Base-by-base conservation (phyloP, 306 rosid species). In the Prunus dulcis region DNA sequence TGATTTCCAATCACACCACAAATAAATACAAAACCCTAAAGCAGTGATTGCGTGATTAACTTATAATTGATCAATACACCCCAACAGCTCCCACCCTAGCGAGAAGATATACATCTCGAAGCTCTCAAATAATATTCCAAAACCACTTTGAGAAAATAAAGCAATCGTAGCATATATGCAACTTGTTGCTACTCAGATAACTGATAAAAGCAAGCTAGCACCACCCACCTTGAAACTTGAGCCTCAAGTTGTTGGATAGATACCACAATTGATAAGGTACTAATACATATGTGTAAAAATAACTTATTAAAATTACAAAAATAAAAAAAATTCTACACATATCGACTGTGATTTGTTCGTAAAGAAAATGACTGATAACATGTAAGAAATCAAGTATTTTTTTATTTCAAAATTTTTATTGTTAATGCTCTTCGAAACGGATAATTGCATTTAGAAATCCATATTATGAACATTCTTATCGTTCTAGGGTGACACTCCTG, bases 61-160 rank as follows among this genome's bases (percentile, higher is more conserved):
- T 20, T 56, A 56, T 20, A 56, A 56, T 56, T 10, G 12, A 25
- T 6, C 28, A 32, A 32, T 32, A 32, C 58, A 17, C 56, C 43
- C 56, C 76, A 75, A 69, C 82, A 64, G 50, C 81, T 61, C 56
- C 20, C 20, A 53, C 75, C 18, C 55, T 43, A 18, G 38, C 38
- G 34, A 32, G 30, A 60, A 73, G 77, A 60, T 27, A 60, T 45
- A 10, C 52, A 73, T 45, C 18, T 45, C 18, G 19, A 62, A 60
- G 27, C 11, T 73, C 27, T 38, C 13, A 55, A 55, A 1, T 55
- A 55, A n/a, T 55, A 55, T n/a, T 9, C 27, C 61, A 58, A 58
- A 69, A 32, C 60, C 49, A 57, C 34, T 13, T 22, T n/a, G 25
- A 64, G 68, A 41, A 64, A 22, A 23, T 60, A 28, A n/a, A 38